A percentile compares a stretch with the other conserved stretches of the same genome.
Conservation (phyloP, 2,329 filamentous ascomycete species). For the Calcarisporium arbuscula region DNA sequence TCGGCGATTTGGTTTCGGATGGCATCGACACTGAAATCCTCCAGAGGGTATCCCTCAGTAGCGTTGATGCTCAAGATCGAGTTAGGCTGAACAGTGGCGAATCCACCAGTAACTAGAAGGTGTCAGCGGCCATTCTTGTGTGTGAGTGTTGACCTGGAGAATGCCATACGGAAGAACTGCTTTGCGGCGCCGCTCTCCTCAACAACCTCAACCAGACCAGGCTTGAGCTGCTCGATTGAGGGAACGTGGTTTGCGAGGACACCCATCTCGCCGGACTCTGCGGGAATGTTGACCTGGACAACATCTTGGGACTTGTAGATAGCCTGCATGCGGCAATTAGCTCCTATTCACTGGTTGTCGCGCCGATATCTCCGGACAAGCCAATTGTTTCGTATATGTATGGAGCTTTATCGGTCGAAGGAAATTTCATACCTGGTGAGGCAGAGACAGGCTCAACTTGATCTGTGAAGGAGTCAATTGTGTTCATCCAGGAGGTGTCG, state of each 20-base stretch:
- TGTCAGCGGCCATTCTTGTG: constrained; percentile 13
- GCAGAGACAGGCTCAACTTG: constrained; percentile 95
- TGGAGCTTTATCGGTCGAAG: constrained; percentile 14
- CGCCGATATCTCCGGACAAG: constrained; percentile 12
- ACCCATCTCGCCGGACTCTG: constrained; percentile 98
- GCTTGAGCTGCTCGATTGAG: constrained; percentile 97
- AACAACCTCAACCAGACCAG: constrained; percentile 88
- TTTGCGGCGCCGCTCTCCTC: constrained; percentile 87
- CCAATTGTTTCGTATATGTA: constrained; percentile 22
- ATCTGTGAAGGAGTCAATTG: constrained; percentile 49
- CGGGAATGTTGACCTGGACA: constrained; percentile 97
- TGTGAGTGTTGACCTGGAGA: constrained; percentile 6
- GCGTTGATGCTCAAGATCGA: constrained; percentile 97
- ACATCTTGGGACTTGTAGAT: constrained; percentile 63
- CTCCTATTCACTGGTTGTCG: constrained; percentile 21
- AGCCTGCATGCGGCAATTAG: constrained; percentile 57
- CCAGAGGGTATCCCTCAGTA: constrained; percentile 87
- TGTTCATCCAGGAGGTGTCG: constrained; percentile 15
- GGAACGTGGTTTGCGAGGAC: constrained; percentile 98
- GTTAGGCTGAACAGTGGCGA: constrained; percentile 93
- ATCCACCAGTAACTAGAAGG: constrained; percentile 80
- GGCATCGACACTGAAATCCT: constrained; percentile 91
- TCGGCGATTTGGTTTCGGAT: constrained; percentile 87
- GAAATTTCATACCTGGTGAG: constrained; percentile 79
- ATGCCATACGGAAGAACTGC: constrained; percentile 91